Evolutionary conservation across 164 flowering plant species (phyloP).

Genomic region (Houttuynia cordata): DNA sequence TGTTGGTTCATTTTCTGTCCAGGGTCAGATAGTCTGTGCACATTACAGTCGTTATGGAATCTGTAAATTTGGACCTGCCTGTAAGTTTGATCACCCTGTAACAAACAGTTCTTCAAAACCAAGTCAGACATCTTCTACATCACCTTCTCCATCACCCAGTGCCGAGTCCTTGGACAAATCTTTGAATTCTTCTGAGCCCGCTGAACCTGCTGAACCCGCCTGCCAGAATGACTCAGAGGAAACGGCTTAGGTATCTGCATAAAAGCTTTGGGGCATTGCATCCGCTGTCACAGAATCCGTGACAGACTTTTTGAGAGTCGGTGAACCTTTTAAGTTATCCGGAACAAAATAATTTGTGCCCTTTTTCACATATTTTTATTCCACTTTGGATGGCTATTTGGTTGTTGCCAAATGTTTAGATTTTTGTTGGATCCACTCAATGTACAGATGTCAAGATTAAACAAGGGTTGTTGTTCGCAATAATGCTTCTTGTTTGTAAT

Average conservation of each 20-base stretch:
- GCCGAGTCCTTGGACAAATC: conserved; percentile 3
- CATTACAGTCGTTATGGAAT: conserved; percentile 66
- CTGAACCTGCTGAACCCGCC: neutral
- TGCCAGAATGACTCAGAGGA: neutral
- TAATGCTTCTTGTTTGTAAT: neutral
- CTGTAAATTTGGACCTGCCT: conserved; percentile 78
- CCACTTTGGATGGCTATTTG: neutral
- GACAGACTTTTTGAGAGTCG: neutral
- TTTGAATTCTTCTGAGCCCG: neutral
- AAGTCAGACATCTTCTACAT: conserved; percentile 11
- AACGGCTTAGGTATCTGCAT: neutral
- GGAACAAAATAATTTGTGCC: neutral
- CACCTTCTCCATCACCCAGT: conserved; percentile 5
- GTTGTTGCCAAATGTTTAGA: neutral
- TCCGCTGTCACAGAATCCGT: neutral
- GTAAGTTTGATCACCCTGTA: conserved; percentile 59
- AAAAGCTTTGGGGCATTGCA: neutral
- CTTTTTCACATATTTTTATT: neutral
- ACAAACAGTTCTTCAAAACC: conserved; percentile 13
- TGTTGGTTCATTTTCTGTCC: conserved; percentile 6
- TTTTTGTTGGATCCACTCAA: neutral
- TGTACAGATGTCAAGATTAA: neutral
- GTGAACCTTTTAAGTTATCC: neutral
- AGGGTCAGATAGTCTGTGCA: conserved; percentile 54
- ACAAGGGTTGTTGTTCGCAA: neutral